These are phyloP conservation scores for Kalmanozyma brasiliensis DNA, from an alignment of 1,284 basidiomycete species.

Conservation along the genomic window DNA sequence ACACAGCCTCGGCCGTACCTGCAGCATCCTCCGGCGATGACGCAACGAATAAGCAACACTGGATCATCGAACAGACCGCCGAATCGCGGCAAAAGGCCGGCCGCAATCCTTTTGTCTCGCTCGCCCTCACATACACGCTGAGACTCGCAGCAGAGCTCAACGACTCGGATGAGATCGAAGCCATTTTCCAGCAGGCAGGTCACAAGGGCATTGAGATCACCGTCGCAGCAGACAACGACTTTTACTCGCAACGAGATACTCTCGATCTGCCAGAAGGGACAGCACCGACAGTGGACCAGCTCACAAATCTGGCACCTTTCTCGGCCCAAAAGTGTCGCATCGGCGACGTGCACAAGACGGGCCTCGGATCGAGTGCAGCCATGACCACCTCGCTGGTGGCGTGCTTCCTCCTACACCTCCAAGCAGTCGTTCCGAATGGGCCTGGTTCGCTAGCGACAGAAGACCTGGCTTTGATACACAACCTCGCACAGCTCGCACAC, in stretches of 20 bases:
- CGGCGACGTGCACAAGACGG: slow-evolving; percentile 92
- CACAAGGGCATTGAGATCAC: slow-evolving; percentile 75
- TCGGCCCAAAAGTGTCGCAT: slow-evolving; percentile 72
- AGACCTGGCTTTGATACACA: slow-evolving; percentile 75
- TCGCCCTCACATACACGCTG: slow-evolving; percentile 82
- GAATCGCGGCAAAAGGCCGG: slow-evolving; percentile 43
- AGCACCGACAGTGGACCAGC: slow-evolving; percentile 42
- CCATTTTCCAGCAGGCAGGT: slow-evolving; percentile 46
- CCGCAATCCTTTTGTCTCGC: slow-evolving; percentile 89
- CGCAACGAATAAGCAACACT: slow-evolving; percentile 10
- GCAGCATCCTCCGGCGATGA: slow-evolving; percentile 1
- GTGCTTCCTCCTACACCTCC: slow-evolving; percentile 82
- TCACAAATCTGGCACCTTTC: slow-evolving; percentile 76
- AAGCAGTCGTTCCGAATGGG: slow-evolving; percentile 69
- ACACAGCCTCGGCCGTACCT: slow-evolving; percentile 70
- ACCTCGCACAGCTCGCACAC: slow-evolving; percentile 93
- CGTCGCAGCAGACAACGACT: slow-evolving; percentile 94
- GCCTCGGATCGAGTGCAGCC: slow-evolving; percentile 94
- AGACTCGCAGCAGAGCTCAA: slow-evolving; percentile 72
- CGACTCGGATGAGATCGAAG: slow-evolving; percentile 19
- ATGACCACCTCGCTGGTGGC: slow-evolving; percentile 94
- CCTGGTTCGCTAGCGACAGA: slow-evolving; percentile 33
- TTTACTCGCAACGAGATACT: slow-evolving; percentile 90
- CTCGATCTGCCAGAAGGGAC: slow-evolving; percentile 39
- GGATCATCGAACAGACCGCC: slow-evolving; percentile 45